Percentiles rank a stretch among this genome's conserved stretches.
These are phyloP conservation scores for Usnea hakonensis DNA, from an alignment of 495 filamentous ascomycete genomes.

Conservation along the genomic window DNA sequence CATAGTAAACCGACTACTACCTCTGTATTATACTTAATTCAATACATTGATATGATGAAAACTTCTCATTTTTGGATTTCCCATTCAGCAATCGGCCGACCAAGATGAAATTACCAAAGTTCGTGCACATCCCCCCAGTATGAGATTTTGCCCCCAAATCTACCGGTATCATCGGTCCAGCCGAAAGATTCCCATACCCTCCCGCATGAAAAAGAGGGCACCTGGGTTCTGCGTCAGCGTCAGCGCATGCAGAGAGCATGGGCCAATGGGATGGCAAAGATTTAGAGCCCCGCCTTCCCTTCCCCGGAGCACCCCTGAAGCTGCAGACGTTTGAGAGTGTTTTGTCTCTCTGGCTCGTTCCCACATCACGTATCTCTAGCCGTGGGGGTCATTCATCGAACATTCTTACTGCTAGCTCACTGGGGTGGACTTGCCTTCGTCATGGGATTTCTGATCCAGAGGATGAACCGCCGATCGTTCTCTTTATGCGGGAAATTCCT, in stretches of 20 bases:
- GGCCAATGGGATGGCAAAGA: not conserved
- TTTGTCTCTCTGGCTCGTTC: not conserved
- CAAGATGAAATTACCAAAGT: conserved; percentile 11
- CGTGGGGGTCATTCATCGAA: not conserved
- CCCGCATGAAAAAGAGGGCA: not conserved
- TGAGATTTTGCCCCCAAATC: too few species aligned
- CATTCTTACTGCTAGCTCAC: not conserved
- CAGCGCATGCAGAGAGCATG: not conserved
- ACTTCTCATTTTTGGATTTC: not conserved
- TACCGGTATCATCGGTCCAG: not conserved
- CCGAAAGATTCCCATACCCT: not conserved
- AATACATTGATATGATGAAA: too few species aligned
- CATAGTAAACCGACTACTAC: too few species aligned
- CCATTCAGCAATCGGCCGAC: not conserved
- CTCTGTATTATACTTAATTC: too few species aligned
- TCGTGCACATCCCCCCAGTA: not conserved
- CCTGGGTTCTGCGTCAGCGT: not conserved
- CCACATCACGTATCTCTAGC: not conserved
- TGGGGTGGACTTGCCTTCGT: not conserved
- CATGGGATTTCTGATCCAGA: not conserved
- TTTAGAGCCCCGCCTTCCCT: too few species aligned
- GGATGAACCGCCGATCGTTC: not conserved
- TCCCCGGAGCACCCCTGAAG: not conserved
- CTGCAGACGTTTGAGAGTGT: not conserved
- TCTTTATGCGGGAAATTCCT: not conserved